Evolutionary conservation across 768 basidiomycete species (phyloP).

Genomic region (Auriscalpium orientale): DNA sequence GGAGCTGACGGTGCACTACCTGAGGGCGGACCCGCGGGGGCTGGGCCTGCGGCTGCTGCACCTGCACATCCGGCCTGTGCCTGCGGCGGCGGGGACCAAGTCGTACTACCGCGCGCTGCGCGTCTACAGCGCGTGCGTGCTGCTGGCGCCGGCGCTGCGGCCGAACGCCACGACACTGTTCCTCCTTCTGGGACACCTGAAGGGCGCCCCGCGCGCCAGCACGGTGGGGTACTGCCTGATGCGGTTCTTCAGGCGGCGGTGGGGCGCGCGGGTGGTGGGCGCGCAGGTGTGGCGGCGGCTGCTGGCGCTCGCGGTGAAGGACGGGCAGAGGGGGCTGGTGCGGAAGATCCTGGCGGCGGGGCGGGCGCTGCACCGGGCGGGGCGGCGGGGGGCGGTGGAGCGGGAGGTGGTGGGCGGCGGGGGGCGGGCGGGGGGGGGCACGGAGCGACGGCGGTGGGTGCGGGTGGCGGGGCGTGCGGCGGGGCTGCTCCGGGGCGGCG

Average conservation of each 20-base stretch:
- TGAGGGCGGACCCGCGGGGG: not conserved
- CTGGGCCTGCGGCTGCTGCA: slow-evolving; percentile 10
- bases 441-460: not conserved
- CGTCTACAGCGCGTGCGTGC: slow-evolving; percentile 24
- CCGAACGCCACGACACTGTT: slow-evolving; percentile 56
- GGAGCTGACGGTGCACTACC: slow-evolving; percentile 6
- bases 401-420: slow-evolving; percentile 5
- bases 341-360: slow-evolving; percentile 4
- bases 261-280: slow-evolving; percentile 52
- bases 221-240: slow-evolving; percentile 42
- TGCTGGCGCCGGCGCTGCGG: slow-evolving; percentile 34
- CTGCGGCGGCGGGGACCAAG: not conserved
- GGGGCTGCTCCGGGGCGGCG: too few relatives aligned
- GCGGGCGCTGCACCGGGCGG: not conserved
- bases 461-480: slow-evolving; percentile 2
- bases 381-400: slow-evolving; percentile 5
- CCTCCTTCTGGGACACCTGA: slow-evolving; percentile 48
- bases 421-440: not conserved
- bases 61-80: slow-evolving; percentile 7
- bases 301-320: slow-evolving; percentile 51
- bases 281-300: slow-evolving; percentile 53
- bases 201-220: slow-evolving; percentile 42
- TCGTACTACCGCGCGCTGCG: slow-evolving; percentile 6
- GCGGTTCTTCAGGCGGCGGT: slow-evolving; percentile 39
- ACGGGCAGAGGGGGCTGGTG: slow-evolving; percentile 51